Base-by-base conservation (phyloP, 2,329 filamentous ascomycete genomes). In the Cryphonectria parasitica region DNA sequence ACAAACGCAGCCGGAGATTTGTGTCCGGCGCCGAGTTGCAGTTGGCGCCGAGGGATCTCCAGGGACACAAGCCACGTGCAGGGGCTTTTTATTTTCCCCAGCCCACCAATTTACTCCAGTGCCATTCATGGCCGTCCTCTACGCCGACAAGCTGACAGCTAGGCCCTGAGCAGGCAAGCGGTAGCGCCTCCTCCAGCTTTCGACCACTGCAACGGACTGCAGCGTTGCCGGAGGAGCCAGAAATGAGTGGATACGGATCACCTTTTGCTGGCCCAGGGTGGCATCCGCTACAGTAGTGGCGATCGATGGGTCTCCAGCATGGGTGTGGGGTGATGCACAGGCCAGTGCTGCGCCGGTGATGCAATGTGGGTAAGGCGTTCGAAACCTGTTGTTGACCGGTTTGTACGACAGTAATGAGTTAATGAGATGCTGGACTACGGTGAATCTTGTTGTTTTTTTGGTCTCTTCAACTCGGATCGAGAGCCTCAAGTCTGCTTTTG, bases 161-260 rank as follows among this genome's bases (percentile, higher is more conserved):
- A 71, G 69, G 31, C 67, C 63, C 45, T n/a, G 45, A 68, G 64
- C 45, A 63, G 67, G 49, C 67, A 63, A 63, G 67, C 63, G 54
- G 39, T 64, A 61, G n/a, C 65, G 25, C 63, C 56, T 66, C 68
- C 64, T 43, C 67, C 61, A 69, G 25, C 52, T 28, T 3, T 56
- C 3, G 52, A 13, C 52, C 25, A 4, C 52, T 28, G 25, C 52
- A 28, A 17, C 25, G 52, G 45, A 2, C 68, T 61, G 63, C 65
- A 64, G 68, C 63, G 68, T 66, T 34, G 62, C 62, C 54, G 28
- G 17, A 69, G 68, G 60, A 41, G 52, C 68, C 58, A 39, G 39
- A 69, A 66, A 31, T 54, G 54, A 58, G 54, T 58, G 54, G 54
- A 19, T 34, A 58, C 54, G 54, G 28, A 19, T 58, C 28, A 19